Evolutionary conservation across 2,329 filamentous ascomycete species (phyloP).

Genomic region (Pseudomassariella vexata): DNA sequence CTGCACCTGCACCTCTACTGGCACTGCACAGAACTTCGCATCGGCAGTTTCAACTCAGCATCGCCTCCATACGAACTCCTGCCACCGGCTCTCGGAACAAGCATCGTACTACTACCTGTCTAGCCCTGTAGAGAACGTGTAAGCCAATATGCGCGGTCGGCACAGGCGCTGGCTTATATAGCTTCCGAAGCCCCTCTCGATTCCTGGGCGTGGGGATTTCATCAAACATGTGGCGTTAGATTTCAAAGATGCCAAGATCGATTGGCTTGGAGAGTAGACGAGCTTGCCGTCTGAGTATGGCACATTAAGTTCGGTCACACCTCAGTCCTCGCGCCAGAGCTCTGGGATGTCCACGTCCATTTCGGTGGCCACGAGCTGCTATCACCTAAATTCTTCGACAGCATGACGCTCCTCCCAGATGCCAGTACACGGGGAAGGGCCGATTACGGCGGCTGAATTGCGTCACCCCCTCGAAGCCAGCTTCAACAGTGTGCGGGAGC

Average conservation of each 20-base stretch:
- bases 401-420: slow-evolving; percentile 17
- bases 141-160: too few species aligned
- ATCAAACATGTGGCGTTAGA: slow-evolving; percentile 31
- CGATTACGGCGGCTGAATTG: slow-evolving; percentile 32
- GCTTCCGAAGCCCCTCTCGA: slow-evolving; percentile 32
- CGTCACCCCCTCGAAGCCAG: slow-evolving; percentile 37
- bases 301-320: slow-evolving; percentile 24
- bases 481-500: slow-evolving; percentile 44
- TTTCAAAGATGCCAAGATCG: slow-evolving; percentile 31
- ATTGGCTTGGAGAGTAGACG: slow-evolving; percentile 28
- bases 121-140: neutral
- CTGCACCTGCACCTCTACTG: too few species aligned
- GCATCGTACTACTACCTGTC: too few species aligned
- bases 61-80: too few species aligned
- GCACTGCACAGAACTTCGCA: too few species aligned
- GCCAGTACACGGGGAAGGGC: slow-evolving; percentile 29
- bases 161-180: slow-evolving; percentile 11
- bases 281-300: slow-evolving; percentile 26
- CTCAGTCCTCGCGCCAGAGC: slow-evolving; percentile 41
- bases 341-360: slow-evolving; percentile 49
- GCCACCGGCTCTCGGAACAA: too few species aligned
- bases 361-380: slow-evolving; percentile 29
- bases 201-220: slow-evolving; percentile 40
- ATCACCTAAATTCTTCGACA: slow-evolving; percentile 11
- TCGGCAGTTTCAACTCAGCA: too few species aligned